Evolutionary conservation across 495 filamentous ascomycete species (phyloP).

Genomic region (Penicillium riverlandense): DNA sequence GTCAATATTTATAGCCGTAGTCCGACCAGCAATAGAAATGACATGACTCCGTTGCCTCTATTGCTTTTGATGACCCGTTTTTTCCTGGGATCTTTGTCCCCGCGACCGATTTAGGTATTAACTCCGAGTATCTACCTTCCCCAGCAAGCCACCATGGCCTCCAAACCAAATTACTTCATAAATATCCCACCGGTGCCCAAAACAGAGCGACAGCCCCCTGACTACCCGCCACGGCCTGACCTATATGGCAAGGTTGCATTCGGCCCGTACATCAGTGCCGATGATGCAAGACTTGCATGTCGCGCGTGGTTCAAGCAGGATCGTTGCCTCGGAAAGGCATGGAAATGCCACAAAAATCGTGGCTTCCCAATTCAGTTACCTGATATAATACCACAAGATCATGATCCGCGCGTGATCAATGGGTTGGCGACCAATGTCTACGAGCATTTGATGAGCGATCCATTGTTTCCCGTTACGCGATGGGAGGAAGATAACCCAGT

Average conservation of each 20-base stretch:
- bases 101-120: too few relatives aligned
- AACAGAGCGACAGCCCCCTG: not conserved
- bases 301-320: constrained; percentile 17
- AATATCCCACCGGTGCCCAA: too few relatives aligned
- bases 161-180: too few relatives aligned
- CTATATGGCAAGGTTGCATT: constrained; percentile 13
- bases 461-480: constrained; percentile 3
- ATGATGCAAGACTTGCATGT: constrained; percentile 17
- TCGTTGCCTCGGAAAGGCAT: constrained; percentile 4
- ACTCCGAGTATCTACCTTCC: too few relatives aligned
- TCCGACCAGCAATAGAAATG: too few relatives aligned
- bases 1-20: too few relatives aligned
- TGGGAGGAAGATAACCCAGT: constrained; percentile 1
- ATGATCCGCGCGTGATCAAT: not conserved
- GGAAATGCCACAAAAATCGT: constrained; percentile 1
- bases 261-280: constrained; percentile 5
- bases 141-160: too few relatives aligned
- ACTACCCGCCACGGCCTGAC: constrained; percentile 14
- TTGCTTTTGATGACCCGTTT: too few relatives aligned
- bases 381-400: not conserved
- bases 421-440: constrained; percentile 16
- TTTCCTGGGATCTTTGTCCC: too few relatives aligned
- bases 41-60: too few relatives aligned
- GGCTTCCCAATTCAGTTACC: constrained; percentile 1
- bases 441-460: constrained; percentile 14